Evolutionary conservation across 1,284 basidiomycete species (phyloP).

Genomic region (Phellopilus nigrolimitatus): DNA sequence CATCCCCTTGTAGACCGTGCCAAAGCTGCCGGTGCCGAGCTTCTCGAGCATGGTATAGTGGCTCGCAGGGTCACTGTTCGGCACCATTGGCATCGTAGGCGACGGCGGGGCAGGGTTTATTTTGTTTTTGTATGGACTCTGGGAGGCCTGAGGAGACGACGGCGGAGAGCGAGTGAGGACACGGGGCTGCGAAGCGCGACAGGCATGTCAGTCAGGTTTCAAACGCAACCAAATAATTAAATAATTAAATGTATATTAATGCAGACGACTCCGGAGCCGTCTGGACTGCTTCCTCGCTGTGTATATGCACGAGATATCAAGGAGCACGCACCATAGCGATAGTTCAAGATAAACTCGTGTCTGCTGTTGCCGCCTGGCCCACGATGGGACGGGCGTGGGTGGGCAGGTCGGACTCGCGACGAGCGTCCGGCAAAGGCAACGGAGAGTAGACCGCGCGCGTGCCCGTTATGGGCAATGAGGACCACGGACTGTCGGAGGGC

Average conservation of each 20-base stretch:
- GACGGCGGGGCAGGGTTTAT: background rate
- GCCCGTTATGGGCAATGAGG: constrained; percentile 3
- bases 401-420: background rate
- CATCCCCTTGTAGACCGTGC: constrained; percentile 94
- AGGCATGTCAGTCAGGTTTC: background rate
- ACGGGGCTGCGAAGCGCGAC: constrained; percentile 13
- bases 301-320: background rate
- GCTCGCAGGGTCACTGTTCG: constrained; percentile 73
- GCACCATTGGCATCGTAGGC: constrained; percentile 32
- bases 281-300: too few relatives aligned
- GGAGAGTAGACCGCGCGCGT: constrained; percentile 3
- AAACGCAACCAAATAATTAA: background rate
- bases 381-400: constrained; percentile 3
- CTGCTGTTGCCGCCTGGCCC: background rate
- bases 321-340: background rate
- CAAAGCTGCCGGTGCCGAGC: constrained; percentile 96
- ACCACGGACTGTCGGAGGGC: background rate
- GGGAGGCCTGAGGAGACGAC: constrained; percentile 1
- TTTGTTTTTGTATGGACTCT: constrained; percentile 1
- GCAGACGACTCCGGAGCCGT: too few relatives aligned
- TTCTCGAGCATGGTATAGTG: constrained; percentile 94
- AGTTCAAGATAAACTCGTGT: background rate
- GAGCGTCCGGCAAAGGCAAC: constrained; percentile 1
- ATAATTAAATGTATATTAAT: too few relatives aligned
- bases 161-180: constrained; percentile 21